Conservation (phyloP, 2,329 filamentous ascomycete genomes). For the Colletotrichum destructivum region DNA sequence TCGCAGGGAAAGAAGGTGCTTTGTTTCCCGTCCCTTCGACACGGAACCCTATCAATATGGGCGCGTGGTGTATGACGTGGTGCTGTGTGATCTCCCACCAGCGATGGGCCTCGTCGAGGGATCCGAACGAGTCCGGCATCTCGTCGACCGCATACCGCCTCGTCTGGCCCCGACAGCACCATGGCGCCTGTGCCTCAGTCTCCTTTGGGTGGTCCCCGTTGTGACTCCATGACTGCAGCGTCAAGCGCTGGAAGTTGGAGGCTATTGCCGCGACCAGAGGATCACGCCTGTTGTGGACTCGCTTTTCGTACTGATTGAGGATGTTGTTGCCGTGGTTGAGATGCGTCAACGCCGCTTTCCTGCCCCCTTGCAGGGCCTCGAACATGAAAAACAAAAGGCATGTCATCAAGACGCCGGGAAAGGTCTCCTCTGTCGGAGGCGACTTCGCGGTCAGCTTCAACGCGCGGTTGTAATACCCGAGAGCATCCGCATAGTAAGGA, state of each 20-base stretch:
- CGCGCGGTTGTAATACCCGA: conserved; percentile 32
- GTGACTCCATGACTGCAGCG: conserved; percentile 38
- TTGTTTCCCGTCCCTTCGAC: conserved; percentile 28
- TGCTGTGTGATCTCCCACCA: conserved; percentile 40
- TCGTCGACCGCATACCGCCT: conserved; percentile 35
- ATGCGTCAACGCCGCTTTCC: conserved; percentile 57
- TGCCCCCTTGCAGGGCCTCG: conserved; percentile 57
- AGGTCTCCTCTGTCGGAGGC: conserved; percentile 12
- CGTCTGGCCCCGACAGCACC: conserved; percentile 31
- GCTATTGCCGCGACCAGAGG: conserved; percentile 23
- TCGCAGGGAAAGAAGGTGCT: conserved; percentile 8
- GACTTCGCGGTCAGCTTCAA: conserved; percentile 17
- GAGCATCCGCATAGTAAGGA: conserved; percentile 17
- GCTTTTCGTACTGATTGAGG: conserved; percentile 22
- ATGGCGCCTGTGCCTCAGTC: conserved; percentile 17
- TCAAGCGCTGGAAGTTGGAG: conserved; percentile 34
- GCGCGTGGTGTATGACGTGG: conserved; percentile 26
- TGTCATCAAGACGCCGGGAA: conserved; percentile 48
- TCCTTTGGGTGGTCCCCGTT: conserved; percentile 27
- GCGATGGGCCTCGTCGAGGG: conserved; percentile 31
- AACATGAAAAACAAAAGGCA: conserved; percentile 60
- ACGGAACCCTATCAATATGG: conserved; percentile 29
- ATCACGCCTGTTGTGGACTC: neutral
- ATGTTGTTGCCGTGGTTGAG: conserved; percentile 51
- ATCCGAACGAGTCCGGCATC: conserved; percentile 26